Percentiles rank a stretch among this genome's conserved stretches.
Conservation (phyloP, 495 filamentous ascomycete species). For the Apiosordaria backusii region DNA sequence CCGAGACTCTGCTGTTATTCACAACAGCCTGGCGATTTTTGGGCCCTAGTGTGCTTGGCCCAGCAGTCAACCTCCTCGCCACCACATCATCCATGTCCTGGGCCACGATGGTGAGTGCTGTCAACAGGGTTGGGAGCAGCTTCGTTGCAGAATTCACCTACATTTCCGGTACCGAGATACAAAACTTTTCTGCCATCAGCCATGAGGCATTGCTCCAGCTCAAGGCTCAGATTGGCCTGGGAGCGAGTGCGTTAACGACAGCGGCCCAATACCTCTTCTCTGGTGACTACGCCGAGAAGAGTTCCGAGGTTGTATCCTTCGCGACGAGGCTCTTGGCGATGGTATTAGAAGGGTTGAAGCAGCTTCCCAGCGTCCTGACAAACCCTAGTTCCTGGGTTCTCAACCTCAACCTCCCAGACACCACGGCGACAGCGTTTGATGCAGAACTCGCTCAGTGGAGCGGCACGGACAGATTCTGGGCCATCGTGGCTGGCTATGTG, state of each 20-base stretch:
- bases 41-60: constrained; percentile 3
- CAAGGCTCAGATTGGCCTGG: constrained; percentile 33
- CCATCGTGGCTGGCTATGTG: constrained; percentile 75
- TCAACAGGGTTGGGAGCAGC: constrained; percentile 37
- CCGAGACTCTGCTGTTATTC: constrained; percentile 13
- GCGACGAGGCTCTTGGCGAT: constrained; percentile 10
- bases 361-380: constrained; percentile 16
- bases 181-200: constrained; percentile 47
- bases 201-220: constrained; percentile 43
- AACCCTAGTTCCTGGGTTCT: constrained; percentile 48
- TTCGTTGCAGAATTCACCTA: constrained; percentile 39
- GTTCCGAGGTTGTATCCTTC: constrained; percentile 10
- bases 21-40: constrained; percentile 22
- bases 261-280: constrained; percentile 31
- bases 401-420: constrained; percentile 43
- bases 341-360: constrained; percentile 18
- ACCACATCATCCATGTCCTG: constrained; percentile 16
- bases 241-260: constrained; percentile 23
- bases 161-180: constrained; percentile 41
- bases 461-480: constrained; percentile 70
- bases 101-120: constrained; percentile 25
- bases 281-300: constrained; percentile 33
- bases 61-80: constrained; percentile 7
- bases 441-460: constrained; percentile 71
- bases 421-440: constrained; percentile 42